Base-by-base conservation (phyloP, 768 basidiomycete genomes). In the Tricholoma saponaceum region DNA sequence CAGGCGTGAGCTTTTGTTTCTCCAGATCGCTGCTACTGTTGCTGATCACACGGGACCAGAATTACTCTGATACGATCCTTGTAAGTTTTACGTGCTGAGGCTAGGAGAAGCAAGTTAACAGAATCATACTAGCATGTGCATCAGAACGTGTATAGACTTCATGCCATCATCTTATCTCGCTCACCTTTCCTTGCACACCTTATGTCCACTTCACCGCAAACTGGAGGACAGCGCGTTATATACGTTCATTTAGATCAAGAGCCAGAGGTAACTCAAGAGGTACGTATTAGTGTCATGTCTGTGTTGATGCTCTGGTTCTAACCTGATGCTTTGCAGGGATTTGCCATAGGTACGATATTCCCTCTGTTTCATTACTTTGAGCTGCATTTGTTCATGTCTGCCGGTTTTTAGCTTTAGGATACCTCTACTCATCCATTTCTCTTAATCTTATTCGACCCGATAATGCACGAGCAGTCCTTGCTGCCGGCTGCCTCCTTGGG, bases 111-210 rank as follows among this genome's bases (percentile, higher is more conserved):
- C 44, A 51, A 58, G n/a, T 22, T 32, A 43, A 43, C 39, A 13
- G 33, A 46, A 58, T 61, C 23, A 51, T 58, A 58, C 37, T 66
- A 91, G 87, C 88, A 89, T 75, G 84, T 89, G 56, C 83, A 85
- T 67, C 83, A 87, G 78, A 83, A 83, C 71, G 76, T 79, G 59
- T 92, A 91, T 71, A 83, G 84, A 55, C 82, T 92, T 33, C 90
- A 94, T 74, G 84, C 87, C 61, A 89, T 95, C 71, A 87, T 95
- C 62, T 79, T 95, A 60, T 90, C 92, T 59, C 87, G 88, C 54
- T 94, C 92, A 30, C 92, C 94, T 35, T 90, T 85, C 73, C 83
- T 95, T 66, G 90, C 88, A 39, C 91, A 93, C 70, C 79, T 92
- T 62, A 91, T 96, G 87, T 89, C 87, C 55, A 90, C 88, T 51